A percentile compares a stretch with the other conserved stretches of the same genome.
These are phyloP conservation scores for Aurantiochytrium sp. DNA, from an alignment of 108 stramenopile species.

Conservation along the genomic window DNA sequence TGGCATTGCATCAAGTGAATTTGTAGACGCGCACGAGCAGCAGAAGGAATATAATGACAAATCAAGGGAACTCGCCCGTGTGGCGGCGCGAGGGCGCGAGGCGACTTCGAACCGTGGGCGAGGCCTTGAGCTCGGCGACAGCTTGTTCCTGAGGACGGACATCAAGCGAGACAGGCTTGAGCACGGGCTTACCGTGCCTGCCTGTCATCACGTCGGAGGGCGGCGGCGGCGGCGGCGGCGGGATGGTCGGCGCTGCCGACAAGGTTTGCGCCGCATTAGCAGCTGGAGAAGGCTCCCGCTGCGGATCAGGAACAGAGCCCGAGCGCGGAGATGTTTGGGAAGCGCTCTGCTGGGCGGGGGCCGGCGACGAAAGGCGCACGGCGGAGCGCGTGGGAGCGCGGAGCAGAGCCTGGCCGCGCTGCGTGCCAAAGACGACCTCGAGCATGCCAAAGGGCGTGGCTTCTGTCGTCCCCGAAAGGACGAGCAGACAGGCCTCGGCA, in stretches of 20 bases:
- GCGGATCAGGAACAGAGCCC: no score
- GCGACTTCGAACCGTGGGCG: not conserved
- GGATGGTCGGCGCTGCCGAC: no score
- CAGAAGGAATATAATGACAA: not conserved
- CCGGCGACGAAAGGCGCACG: no score
- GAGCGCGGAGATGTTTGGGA: no score
- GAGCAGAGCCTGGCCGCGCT: not conserved
- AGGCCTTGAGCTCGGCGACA: not conserved
- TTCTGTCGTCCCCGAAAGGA: not conserved
- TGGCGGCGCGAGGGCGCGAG: not conserved
- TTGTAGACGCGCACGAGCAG: not conserved
- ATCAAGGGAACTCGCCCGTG: not conserved
- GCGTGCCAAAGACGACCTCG: conserved; percentile 11
- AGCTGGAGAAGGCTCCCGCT: no score
- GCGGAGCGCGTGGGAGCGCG: not conserved
- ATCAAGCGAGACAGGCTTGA: no score
- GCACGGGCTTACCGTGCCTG: no score
- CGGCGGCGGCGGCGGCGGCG: no score
- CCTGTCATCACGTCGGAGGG: no score
- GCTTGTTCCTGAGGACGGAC: not conserved
- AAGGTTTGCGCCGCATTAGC: no score
- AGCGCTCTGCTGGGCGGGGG: no score
- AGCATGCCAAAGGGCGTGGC: not conserved
- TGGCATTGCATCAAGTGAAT: not conserved
- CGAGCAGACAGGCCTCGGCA: not conserved